Evolutionary conservation across 139 green algal genomes (phyloP), one percentile per base, ranked within the genome.

Genomic region (Tetradesmus obliquus): DNA sequence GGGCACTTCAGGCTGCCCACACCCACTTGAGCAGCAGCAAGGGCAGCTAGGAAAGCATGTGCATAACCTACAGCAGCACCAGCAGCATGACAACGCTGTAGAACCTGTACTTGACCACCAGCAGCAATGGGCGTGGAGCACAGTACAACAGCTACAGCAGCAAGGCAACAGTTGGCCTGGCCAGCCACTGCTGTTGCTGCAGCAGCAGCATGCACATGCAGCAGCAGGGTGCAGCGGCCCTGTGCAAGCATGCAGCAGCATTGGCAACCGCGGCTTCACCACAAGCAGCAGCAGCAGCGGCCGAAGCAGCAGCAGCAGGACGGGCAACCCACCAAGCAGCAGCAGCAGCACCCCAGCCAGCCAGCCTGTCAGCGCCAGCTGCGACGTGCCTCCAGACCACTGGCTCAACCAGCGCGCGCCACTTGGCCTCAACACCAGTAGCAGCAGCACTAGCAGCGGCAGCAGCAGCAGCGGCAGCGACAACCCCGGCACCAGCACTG

Each of bases 271-370:
- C 55, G 54, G 82, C 22, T 19, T 54, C n/a, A 80, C 45, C 13
- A 54, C 7, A n/a, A 83, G 45, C 86, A 84, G 32, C 53, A 86
- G 22, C 45, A 86, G 54, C 45, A 69, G 13, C 45, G 55, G 45
- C 51, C 32, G 55, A 51, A 55, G 79, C 79, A 83, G 79, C 32
- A 83, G 79, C 79, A 83, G 79, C 79, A 83, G 79, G 24, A n/a
- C 79, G 4, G 79, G 79, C 5, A n/a, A 24, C 79, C 54, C 79
- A 20, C 10, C 79, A 22, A 83, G 79, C 79, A 83, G 79, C 79
- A 83, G 80, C 79, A 84, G 79, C 80, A 85, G 80, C 80, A 60
- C 5, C 45, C 53, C 45, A 22, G 9, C 45, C 4, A 24, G 81
- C 55, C 45, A 55, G 20, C 45, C 19, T 12, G 62, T 86, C 45